Conservation (phyloP, 495 filamentous ascomycete species). For the Annulohypoxylon stygium region DNA sequence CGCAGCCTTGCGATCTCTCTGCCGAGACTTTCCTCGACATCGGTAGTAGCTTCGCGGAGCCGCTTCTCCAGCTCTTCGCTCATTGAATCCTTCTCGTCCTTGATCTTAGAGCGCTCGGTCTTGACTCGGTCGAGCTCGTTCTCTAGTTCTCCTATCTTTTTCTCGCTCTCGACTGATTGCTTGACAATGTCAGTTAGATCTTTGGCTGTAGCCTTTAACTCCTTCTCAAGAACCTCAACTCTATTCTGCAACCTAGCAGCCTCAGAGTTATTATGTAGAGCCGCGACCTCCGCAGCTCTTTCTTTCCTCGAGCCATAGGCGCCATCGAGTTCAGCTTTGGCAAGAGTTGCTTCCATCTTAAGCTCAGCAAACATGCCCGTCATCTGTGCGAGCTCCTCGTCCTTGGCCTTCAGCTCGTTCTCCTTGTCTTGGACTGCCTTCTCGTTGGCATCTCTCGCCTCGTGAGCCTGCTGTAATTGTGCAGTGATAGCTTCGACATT, state of each 20-base stretch:
- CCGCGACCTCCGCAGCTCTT: conserved; percentile 80
- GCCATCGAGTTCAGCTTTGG: conserved; percentile 93
- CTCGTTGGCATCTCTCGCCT: conserved; percentile 53
- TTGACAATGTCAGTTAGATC: conserved; percentile 92
- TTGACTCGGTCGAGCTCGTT: conserved; percentile 63
- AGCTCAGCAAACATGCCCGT: conserved; percentile 87
- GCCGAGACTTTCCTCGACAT: conserved; percentile 52
- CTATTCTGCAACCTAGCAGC: conserved; percentile 73
- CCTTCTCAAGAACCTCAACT: conserved; percentile 76
- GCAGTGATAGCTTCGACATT: conserved; percentile 52
- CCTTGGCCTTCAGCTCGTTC: conserved; percentile 63
- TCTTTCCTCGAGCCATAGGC: conserved; percentile 86
- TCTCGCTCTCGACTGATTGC: conserved; percentile 86
- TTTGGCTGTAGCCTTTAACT: conserved; percentile 82
- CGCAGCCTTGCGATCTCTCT: conserved; percentile 52
- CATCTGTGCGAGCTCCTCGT: conserved; percentile 76
- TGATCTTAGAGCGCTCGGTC: conserved; percentile 49
- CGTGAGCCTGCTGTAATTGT: conserved; percentile 54
- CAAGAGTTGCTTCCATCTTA: conserved; percentile 91
- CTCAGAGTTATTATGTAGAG: conserved; percentile 74
- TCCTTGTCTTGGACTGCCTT: conserved; percentile 55
- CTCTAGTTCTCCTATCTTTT: conserved; percentile 82
- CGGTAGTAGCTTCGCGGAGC: conserved; percentile 45
- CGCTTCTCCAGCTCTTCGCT: conserved; percentile 49
- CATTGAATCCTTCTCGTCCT: conserved; percentile 54